Conservation (phyloP, 441 rosid genomes). For the Brassica hybrid region DNA sequence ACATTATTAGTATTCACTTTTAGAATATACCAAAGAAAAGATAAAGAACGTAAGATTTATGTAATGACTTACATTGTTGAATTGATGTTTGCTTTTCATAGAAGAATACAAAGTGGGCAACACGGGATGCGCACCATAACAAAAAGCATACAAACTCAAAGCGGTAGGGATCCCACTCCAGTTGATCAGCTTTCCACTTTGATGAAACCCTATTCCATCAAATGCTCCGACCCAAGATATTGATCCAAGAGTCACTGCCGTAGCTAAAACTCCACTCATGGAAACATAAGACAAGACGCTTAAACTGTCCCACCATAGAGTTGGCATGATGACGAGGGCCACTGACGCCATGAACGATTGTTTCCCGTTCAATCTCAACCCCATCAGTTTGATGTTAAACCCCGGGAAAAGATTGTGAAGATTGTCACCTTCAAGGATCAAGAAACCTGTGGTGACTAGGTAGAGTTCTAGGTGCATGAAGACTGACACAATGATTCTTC, state of each 20-base stretch:
- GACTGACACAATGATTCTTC: constrained; percentile 41
- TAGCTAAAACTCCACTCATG: constrained; percentile 45
- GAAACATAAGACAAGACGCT: constrained; percentile 47
- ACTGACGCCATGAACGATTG: constrained; percentile 40
- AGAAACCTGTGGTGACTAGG: constrained; percentile 45
- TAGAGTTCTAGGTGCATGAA: constrained; percentile 45
- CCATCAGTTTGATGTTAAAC: constrained; percentile 30
- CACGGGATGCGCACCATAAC: constrained; percentile 50
- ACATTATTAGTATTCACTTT: neutral
- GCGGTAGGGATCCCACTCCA: constrained; percentile 46
- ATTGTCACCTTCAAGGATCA: constrained; percentile 51
- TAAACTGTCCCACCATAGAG: constrained; percentile 48
- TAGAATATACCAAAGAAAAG: neutral
- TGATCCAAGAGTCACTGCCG: constrained; percentile 40
- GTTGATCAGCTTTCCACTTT: constrained; percentile 36
- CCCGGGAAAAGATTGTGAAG: constrained; percentile 48
- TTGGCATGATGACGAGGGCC: constrained; percentile 41
- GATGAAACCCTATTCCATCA: constrained; percentile 46
- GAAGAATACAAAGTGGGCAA: constrained; percentile 49
- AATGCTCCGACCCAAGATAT: constrained; percentile 43
- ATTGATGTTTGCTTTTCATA: constrained; percentile 44
- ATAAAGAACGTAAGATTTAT: neutral
- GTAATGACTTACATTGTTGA: constrained; percentile 44
- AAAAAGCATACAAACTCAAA: constrained; percentile 45
- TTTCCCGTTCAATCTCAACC: constrained; percentile 36